Evolutionary conservation across 1,284 basidiomycete genomes (phyloP), one percentile per base, ranked within the genome.

Genomic region (Sporisorium exsertum): DNA sequence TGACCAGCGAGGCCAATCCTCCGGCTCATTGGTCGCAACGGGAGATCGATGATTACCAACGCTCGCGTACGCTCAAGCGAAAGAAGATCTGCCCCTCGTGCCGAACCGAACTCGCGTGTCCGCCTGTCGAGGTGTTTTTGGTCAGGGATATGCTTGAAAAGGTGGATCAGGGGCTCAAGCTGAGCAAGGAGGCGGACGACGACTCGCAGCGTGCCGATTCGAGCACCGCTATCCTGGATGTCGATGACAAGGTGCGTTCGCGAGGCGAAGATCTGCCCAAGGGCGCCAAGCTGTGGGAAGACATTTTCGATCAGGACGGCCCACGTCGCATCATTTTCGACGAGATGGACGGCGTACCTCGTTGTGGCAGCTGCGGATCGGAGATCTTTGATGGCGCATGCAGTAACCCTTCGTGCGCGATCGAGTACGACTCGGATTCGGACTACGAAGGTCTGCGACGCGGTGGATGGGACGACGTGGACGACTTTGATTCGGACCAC

Each of bases 21-120:
- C 74, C 77, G 2, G 10, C 47, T 20, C 5, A n/a, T 29, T 72
- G 67, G 60, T 52, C 58, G 26, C 52, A 40, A 18, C 37, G 20
- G 3, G 63, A 72, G 35, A 32, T 57, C 9, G 60, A 68, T 7
- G 50, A 49, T 1, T 59, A 56, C 18, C 47, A 59, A n/a, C 64
- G 64, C 15, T n/a, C 32, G 5, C 71, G 75, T 13, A 80, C 71
- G 5, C 74, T 75, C 7, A 64, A 70, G 35, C 69, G 80, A 18
- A 79, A 79, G 35, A 84, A 84, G 66, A 66, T 80, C 29, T 84
- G 83, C 51, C 83, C 83, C 2, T 73, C 73, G 6, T 84, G 83
- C 63, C 79, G 83, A 5, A 72, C 75, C 35, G 72, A 80, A 35
- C 75, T 84, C 9, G 56, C 58, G 6, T 68, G 71, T n/a, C 64